Percentiles rank a stretch among this genome's conserved stretches.
Conservation (phyloP, 2,329 filamentous ascomycete genomes). For the Neodidymelliopsis sp. region DNA sequence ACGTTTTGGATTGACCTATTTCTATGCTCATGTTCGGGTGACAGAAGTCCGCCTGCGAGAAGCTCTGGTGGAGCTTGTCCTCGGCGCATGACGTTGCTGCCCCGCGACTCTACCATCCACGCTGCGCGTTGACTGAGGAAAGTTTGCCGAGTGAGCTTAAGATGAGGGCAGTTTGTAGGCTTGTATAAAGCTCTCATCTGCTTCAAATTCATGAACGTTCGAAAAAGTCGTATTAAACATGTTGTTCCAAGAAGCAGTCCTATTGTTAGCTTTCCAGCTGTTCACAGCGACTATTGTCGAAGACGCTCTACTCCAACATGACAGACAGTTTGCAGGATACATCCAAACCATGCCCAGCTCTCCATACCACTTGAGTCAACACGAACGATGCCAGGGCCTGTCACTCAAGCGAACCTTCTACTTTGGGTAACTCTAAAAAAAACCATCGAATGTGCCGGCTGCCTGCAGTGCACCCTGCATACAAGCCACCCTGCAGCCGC, state of each 20-base stretch:
- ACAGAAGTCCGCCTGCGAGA: slow-evolving; percentile 15
- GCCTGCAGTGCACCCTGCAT: slow-evolving; percentile 1
- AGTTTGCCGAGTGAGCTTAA: slow-evolving; percentile 14
- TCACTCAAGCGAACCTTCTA: slow-evolving; percentile 2
- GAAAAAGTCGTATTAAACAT: too few relatives aligned
- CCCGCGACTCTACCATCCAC: slow-evolving; percentile 13
- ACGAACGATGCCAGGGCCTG: background rate
- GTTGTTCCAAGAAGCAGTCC: too few relatives aligned
- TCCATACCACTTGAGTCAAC: too few relatives aligned
- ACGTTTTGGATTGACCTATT: slow-evolving; percentile 3
- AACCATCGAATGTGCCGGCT: slow-evolving; percentile 1
- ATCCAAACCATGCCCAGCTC: too few relatives aligned
- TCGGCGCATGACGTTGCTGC: slow-evolving; percentile 10
- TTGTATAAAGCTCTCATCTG: too few relatives aligned
- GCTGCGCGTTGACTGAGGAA: background rate
- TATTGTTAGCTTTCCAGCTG: too few relatives aligned
- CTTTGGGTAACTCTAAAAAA: slow-evolving; percentile 1
- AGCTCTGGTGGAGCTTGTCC: slow-evolving; percentile 6
- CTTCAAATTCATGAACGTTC: too few relatives aligned
- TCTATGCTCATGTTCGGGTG: slow-evolving; percentile 12
- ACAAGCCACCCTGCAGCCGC: slow-evolving; percentile 15
- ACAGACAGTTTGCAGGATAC: too few relatives aligned
- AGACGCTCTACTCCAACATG: too few relatives aligned
- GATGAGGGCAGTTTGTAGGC: too few relatives aligned
- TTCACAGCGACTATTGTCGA: too few relatives aligned